A percentile compares a stretch with the other conserved stretches of the same genome.
phyloP scores from a whole-genome alignment of 208 protist species.

The Spongospora subterranea region DNA sequence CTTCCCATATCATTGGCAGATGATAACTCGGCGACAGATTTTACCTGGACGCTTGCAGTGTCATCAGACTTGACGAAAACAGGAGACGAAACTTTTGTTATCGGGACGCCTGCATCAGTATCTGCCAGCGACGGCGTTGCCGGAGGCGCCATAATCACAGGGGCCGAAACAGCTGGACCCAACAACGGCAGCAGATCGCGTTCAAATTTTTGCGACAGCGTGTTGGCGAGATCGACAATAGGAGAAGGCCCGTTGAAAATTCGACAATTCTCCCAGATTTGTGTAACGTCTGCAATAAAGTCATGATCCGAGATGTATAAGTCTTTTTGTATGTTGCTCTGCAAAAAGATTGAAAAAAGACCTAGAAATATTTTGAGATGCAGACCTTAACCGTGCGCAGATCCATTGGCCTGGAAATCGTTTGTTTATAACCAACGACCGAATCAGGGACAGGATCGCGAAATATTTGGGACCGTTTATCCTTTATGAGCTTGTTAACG shows the following conservation, averaged over 20 bases:
- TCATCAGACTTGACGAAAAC: too few species aligned
- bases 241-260: slow-evolving; percentile 12
- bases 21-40: too few species aligned
- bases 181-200: slow-evolving; percentile 6
- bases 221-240: slow-evolving; percentile 23
- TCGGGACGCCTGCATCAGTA: too few species aligned
- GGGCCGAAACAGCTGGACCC: background rate
- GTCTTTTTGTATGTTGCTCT: background rate
- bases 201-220: background rate
- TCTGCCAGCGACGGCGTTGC: background rate
- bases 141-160: background rate
- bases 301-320: background rate
- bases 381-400: background rate
- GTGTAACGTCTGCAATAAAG: background rate
- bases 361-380: background rate
- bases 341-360: background rate
- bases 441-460: slow-evolving; percentile 37
- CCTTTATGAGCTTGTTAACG: slow-evolving; percentile 39
- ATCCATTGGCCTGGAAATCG: background rate
- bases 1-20: too few species aligned
- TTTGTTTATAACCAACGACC: background rate
- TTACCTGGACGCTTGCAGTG: too few species aligned
- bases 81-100: background rate
- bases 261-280: slow-evolving; percentile 31
- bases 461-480: slow-evolving; percentile 34